Evolutionary conservation across 768 basidiomycete species (phyloP).

Genomic region (Mycena leptocephala): DNA sequence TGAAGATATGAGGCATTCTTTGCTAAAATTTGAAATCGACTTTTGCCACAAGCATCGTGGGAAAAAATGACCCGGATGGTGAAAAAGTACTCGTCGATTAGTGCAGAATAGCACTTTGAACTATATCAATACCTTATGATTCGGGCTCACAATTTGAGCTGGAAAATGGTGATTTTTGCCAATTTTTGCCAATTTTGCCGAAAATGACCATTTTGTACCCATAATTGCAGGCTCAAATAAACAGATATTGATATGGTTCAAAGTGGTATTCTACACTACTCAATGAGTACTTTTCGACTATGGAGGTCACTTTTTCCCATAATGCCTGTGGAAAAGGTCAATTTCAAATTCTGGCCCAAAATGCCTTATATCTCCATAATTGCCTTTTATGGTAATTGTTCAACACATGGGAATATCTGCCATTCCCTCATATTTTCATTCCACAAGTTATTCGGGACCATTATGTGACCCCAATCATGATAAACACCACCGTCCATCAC

Average conservation of each 20-base stretch:
- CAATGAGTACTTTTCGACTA: not conserved
- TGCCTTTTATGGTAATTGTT: too few species aligned
- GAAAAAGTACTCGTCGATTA: not conserved
- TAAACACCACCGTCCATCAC: too few species aligned
- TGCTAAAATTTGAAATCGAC: not conserved
- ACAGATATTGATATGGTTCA: not conserved
- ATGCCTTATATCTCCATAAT: not conserved
- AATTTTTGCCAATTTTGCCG: too few species aligned
- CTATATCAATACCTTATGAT: not conserved
- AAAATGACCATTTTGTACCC: not conserved
- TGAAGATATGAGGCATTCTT: not conserved
- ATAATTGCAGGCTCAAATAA: not conserved
- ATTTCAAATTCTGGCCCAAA: not conserved
- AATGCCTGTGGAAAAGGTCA: not conserved
- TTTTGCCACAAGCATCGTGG: not conserved
- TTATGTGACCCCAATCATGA: too few species aligned
- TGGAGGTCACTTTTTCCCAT: not conserved
- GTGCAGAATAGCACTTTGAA: slow-evolving; percentile 1
- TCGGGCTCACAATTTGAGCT: not conserved
- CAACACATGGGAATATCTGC: too few species aligned
- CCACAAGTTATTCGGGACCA: too few species aligned
- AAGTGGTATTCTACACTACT: slow-evolving; percentile 1
- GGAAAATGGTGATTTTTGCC: not conserved
- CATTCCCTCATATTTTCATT: too few species aligned
- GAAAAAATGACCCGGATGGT: not conserved